Conservation (phyloP, 805 yeast species). For the Spathaspora hagerdaliae region DNA sequence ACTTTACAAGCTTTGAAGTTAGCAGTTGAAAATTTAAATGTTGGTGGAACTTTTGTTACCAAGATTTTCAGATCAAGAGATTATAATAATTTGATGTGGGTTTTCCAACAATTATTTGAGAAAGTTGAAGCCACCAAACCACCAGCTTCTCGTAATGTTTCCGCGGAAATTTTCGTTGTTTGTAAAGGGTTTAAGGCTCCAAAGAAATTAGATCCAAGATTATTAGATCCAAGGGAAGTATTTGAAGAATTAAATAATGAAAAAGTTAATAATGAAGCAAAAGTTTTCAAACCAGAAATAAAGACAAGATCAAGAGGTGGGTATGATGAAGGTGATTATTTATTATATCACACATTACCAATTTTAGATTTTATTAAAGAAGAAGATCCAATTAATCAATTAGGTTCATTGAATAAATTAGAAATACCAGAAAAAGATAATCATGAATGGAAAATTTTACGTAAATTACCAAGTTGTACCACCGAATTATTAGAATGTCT, state of each 20-base stretch:
- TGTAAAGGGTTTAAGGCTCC: constrained; percentile 97
- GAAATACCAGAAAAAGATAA: constrained; percentile 48
- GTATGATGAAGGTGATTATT: constrained; percentile 90
- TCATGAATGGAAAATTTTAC: constrained; percentile 68
- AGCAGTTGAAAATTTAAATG: constrained; percentile 87
- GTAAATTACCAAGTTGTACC: constrained; percentile 72
- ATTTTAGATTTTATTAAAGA: constrained; percentile 76
- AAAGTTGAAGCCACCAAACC: constrained; percentile 99
- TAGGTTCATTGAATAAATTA: constrained; percentile 71
- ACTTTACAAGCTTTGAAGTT: constrained; percentile 89
- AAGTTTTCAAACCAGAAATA: constrained; percentile 91
- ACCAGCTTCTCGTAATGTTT: constrained; percentile 97
- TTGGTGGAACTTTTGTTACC: constrained; percentile 94
- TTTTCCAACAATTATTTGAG: constrained; percentile 90
- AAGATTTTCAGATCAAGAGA: constrained; percentile 98
- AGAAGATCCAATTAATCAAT: constrained; percentile 77
- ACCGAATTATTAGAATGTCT: constrained; percentile 77
- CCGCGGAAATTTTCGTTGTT: constrained; percentile 98
- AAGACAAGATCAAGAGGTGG: constrained; percentile 90
- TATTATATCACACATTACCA: constrained; percentile 64
- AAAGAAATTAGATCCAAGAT: constrained; percentile 86
- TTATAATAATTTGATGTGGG: constrained; percentile 96
- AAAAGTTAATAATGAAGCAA: constrained; percentile 78
- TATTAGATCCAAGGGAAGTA: constrained; percentile 87
- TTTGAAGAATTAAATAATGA: constrained; percentile 81